Percentiles rank a stretch among this genome's conserved stretches.
These are phyloP conservation scores for Cladosporium sp. DNA, from an alignment of 2,329 filamentous ascomycete species.

Conservation along the genomic window DNA sequence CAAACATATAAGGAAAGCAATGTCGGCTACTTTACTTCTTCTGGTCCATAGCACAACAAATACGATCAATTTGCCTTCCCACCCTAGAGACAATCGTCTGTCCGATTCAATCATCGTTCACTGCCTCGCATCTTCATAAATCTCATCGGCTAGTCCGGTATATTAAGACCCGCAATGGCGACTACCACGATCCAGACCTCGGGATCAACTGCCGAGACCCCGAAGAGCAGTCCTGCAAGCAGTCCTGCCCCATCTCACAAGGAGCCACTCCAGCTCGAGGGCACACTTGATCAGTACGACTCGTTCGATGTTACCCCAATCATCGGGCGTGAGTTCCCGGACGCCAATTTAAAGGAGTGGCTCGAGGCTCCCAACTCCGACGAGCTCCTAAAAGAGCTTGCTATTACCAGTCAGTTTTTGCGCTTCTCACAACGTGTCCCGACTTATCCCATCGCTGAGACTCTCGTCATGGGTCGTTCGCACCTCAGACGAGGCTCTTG, in stretches of 20 bases:
- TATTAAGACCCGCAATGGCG: neutral
- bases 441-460: neutral
- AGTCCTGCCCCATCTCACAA: neutral
- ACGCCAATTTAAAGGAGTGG: conserved; percentile 38
- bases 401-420: conserved; percentile 57
- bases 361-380: conserved; percentile 39
- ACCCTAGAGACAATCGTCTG: neutral
- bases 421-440: neutral
- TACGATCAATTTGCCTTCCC: neutral
- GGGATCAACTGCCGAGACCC: neutral
- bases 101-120: neutral
- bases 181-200: conserved; percentile 12
- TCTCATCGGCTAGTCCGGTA: neutral
- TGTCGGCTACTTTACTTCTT: neutral
- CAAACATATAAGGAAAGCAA: neutral
- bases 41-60: neutral
- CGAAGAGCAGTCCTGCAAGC: neutral
- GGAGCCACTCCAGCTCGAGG: conserved; percentile 40
- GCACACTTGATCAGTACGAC: conserved; percentile 46
- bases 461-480: neutral
- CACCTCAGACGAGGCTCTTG: conserved; percentile 1
- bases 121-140: neutral
- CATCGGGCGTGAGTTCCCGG: conserved; percentile 52
- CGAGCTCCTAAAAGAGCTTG: conserved; percentile 41
- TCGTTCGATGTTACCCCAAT: conserved; percentile 53